Conservation (phyloP, 306 rosid species). For the Morella rubra region DNA sequence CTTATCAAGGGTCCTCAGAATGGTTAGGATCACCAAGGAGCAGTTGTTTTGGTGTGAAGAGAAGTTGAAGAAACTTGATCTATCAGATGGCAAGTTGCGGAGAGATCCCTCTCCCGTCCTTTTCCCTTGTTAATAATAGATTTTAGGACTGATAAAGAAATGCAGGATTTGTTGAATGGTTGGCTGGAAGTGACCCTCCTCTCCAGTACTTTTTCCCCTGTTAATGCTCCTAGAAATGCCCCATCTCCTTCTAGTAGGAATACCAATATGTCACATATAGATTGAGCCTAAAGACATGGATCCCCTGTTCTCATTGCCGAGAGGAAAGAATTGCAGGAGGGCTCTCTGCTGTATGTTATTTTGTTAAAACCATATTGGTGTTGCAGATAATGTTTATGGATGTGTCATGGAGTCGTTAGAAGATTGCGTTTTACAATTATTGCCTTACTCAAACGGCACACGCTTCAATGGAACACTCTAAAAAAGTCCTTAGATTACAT, state of each 20-base stretch:
- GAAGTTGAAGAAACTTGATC: conserved; percentile 77
- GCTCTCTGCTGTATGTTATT: neutral
- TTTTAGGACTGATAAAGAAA: neutral
- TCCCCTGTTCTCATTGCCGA: neutral
- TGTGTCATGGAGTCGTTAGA: neutral
- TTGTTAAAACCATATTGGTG: conserved; percentile 6
- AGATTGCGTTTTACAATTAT: too few relatives aligned
- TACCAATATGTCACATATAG: neutral
- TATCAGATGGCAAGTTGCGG: conserved; percentile 57
- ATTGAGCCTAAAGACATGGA: neutral
- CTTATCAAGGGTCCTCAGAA: conserved; percentile 64
- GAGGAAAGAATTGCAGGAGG: neutral
- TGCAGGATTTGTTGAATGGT: neutral
- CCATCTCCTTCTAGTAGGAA: conserved; percentile 7
- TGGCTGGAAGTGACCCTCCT: neutral
- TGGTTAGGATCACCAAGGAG: conserved; percentile 66
- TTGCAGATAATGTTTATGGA: neutral
- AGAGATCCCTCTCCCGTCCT: conserved; percentile 83
- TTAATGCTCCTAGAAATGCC: neutral
- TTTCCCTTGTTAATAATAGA: conserved; percentile 63
- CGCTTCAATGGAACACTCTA: too few relatives aligned
- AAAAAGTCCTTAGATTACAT: too few relatives aligned
- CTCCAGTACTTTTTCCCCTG: neutral
- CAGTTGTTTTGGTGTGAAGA: conserved; percentile 94
- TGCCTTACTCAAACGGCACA: too few relatives aligned